A percentile compares a stretch with the other conserved stretches of the same genome.
Conservation (phyloP, 495 filamentous ascomycete species). For the Hapsidospora chrysogenum region DNA sequence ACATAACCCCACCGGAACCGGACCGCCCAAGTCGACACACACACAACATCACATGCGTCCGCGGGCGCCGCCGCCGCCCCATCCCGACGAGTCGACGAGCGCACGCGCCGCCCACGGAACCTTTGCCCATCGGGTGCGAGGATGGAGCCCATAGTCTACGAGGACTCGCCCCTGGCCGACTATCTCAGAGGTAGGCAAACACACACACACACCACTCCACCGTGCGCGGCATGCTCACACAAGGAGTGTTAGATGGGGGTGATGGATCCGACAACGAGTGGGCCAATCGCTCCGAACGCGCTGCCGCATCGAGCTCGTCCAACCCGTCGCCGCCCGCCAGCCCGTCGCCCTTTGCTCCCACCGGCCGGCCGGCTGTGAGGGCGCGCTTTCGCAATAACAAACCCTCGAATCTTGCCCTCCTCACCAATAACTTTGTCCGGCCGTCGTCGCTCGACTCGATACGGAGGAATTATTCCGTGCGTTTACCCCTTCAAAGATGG, state of each 20-base stretch:
- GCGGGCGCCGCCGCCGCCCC: background rate
- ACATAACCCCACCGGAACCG: too few species aligned
- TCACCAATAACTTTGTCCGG: too few species aligned
- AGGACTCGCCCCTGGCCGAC: slow-evolving; percentile 79
- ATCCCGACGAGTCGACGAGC: too few species aligned
- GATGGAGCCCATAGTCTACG: slow-evolving; percentile 89
- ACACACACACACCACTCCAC: too few species aligned
- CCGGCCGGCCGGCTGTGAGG: slow-evolving; percentile 49
- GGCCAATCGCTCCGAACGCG: slow-evolving; percentile 17
- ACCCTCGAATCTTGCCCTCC: slow-evolving; percentile 36
- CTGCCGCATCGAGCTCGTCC: slow-evolving; percentile 20
- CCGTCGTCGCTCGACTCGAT: slow-evolving; percentile 33
- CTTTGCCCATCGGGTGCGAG: too few species aligned
- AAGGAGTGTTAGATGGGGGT: slow-evolving; percentile 20
- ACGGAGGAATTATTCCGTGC: slow-evolving; percentile 45
- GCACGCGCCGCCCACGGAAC: too few species aligned
- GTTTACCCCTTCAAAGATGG: too few species aligned
- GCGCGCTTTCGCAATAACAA: slow-evolving; percentile 44
- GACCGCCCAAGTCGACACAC: too few species aligned
- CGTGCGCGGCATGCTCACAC: background rate
- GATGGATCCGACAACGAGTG: slow-evolving; percentile 18
- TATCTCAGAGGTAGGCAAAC: slow-evolving; percentile 38
- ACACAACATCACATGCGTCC: background rate
- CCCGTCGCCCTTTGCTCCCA: slow-evolving; percentile 55
- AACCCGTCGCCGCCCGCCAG: slow-evolving; percentile 25